A percentile compares a stretch with the other conserved stretches of the same genome.
Evolutionary conservation across 768 basidiomycete genomes (phyloP).

Genomic region (Wakefieldia striispora): DNA sequence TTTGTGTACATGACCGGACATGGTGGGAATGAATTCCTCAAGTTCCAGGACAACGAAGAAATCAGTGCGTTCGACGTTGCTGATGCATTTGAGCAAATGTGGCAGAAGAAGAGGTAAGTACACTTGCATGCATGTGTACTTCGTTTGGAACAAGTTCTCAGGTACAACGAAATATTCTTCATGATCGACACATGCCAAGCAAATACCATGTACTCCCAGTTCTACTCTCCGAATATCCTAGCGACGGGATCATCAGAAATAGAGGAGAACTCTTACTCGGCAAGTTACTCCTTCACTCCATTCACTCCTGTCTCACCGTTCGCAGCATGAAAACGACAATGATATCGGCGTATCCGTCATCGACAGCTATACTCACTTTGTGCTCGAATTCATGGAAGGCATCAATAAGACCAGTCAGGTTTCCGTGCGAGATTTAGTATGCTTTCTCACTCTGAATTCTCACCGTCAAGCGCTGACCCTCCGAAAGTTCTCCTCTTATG

Average conservation of each 20-base stretch:
- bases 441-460: conserved; percentile 26
- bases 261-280: conserved; percentile 92
- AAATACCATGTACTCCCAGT: conserved; percentile 89
- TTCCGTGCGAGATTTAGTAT: conserved; percentile 79
- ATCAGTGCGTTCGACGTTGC: conserved; percentile 97
- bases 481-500: conserved; percentile 77
- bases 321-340: conserved; percentile 85
- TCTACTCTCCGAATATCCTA: conserved; percentile 91
- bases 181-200: conserved; percentile 99
- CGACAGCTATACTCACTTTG: conserved; percentile 90
- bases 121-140: background rate
- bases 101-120: conserved; percentile 84
- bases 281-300: conserved; percentile 35
- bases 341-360: conserved; percentile 97
- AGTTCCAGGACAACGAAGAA: conserved; percentile 99
- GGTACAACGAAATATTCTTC: conserved; percentile 93
- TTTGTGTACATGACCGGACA: conserved; percentile 99
- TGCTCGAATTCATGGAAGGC: conserved; percentile 87
- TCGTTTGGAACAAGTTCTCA: conserved; percentile 34
- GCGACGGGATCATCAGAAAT: conserved; percentile 85
- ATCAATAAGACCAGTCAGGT: conserved; percentile 86
- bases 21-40: conserved; percentile 96
- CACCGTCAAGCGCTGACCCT: conserved; percentile 6
- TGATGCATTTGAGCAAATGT: conserved; percentile 98
- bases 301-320: conserved; percentile 1